These are phyloP conservation scores for Rhizopogon roseolus DNA, from an alignment of 768 basidiomycete species.

Conservation along the genomic window DNA sequence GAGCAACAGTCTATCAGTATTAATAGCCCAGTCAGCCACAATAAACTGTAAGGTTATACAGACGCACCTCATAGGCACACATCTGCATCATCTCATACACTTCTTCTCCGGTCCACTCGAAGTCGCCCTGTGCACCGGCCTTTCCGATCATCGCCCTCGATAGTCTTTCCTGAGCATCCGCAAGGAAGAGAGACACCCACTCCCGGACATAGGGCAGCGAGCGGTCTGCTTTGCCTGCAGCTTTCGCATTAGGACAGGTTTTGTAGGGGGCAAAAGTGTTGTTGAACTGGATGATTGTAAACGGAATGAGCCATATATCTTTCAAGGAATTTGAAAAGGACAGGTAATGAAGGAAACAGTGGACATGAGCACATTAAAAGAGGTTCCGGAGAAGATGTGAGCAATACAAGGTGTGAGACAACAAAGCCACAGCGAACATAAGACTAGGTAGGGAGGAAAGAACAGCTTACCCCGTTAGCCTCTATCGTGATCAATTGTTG, in stretches of 20 bases:
- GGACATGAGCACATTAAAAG: not conserved
- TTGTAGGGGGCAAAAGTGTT: conserved; percentile 84
- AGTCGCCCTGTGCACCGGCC: conserved; percentile 33
- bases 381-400: not conserved
- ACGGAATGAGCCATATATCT: not conserved
- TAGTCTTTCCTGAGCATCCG: conserved; percentile 58
- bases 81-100: conserved; percentile 75
- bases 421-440: conserved; percentile 2
- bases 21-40: not conserved
- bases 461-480: conserved; percentile 41
- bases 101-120: conserved; percentile 60
- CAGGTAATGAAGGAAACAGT: not conserved
- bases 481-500: conserved; percentile 78
- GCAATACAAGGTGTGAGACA: too few species aligned
- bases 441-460: conserved; percentile 8
- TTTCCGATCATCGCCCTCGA: not conserved
- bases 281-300: conserved; percentile 49
- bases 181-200: conserved; percentile 74
- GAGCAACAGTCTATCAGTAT: conserved; percentile 73
- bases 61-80: conserved; percentile 76
- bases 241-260: conserved; percentile 67
- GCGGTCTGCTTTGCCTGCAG: conserved; percentile 47
- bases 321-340: too few species aligned
- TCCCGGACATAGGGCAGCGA: conserved; percentile 48
- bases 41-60: not conserved